These are phyloP conservation scores for Trichoderma guizhouense DNA, from an alignment of 2,329 filamentous ascomycete species.

Conservation along the genomic window DNA sequence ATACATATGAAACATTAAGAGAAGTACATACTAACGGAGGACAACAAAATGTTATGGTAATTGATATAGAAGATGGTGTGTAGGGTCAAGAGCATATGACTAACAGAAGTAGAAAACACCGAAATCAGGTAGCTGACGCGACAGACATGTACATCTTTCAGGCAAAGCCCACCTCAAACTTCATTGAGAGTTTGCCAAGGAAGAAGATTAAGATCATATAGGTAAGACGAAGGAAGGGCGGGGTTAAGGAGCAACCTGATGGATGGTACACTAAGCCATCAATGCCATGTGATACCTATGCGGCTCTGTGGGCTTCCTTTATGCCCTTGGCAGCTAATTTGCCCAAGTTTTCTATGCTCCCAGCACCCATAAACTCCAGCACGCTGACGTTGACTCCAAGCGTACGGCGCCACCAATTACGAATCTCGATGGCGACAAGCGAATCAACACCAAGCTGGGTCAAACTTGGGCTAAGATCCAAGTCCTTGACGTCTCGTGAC, in stretches of 20 bases:
- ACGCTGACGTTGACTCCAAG: slow-evolving; percentile 18
- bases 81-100: neutral
- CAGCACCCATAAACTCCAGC: slow-evolving; percentile 19
- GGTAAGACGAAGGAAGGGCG: neutral
- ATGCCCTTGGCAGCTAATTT: neutral
- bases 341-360: slow-evolving; percentile 16
- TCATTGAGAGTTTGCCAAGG: neutral
- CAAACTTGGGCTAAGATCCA: slow-evolving; percentile 17
- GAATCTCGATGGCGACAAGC: slow-evolving; percentile 21
- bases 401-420: slow-evolving; percentile 22
- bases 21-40: neutral
- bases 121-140: neutral
- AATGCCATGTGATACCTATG: neutral
- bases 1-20: neutral
- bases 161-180: neutral
- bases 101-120: neutral
- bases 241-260: neutral
- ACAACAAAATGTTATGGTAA: neutral
- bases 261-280: neutral
- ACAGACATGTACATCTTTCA: neutral
- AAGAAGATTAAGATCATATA: too few species aligned
- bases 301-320: neutral
- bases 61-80: neutral
- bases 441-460: slow-evolving; percentile 21
- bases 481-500: slow-evolving; percentile 11